A percentile compares a stretch with the other conserved stretches of the same genome.
These are phyloP conservation scores for Fibroporia radiculosa DNA, from an alignment of 768 basidiomycete genomes.

Conservation along the genomic window DNA sequence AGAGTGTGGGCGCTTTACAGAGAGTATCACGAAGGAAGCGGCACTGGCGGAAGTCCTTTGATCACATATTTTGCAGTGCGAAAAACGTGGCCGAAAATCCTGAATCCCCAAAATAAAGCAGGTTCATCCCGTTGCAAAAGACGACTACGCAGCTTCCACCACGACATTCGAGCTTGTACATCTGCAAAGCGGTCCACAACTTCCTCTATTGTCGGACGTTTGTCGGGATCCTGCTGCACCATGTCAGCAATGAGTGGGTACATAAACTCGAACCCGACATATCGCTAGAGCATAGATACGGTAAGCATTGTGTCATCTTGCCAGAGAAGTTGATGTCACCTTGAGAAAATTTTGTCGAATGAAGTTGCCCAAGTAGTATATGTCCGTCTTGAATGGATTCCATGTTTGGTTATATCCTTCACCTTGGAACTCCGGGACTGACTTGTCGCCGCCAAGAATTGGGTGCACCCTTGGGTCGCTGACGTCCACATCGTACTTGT, in stretches of 20 bases:
- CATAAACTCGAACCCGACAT: constrained; percentile 19
- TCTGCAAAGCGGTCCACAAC: constrained; percentile 12
- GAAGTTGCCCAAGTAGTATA: constrained; percentile 15
- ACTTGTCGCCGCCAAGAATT: constrained; percentile 13
- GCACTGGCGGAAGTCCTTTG: constrained; percentile 6
- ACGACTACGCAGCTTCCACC: constrained; percentile 11
- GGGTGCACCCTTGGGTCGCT: constrained; percentile 16
- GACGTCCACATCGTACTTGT: constrained; percentile 20
- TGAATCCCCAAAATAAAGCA: not conserved
- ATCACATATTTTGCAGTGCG: constrained; percentile 7
- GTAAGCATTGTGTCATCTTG: not conserved
- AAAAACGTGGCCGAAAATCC: not conserved
- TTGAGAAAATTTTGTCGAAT: constrained; percentile 6
- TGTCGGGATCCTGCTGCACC: constrained; percentile 17
- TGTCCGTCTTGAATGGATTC: constrained; percentile 18
- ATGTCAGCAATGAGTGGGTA: constrained; percentile 18
- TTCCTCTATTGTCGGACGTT: constrained; percentile 19
- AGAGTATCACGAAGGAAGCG: too few relatives aligned
- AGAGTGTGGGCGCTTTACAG: too few relatives aligned
- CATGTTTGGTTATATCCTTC: constrained; percentile 5
- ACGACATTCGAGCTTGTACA: not conserved
- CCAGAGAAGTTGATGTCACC: not conserved
- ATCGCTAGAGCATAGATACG: not conserved
- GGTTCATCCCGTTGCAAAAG: constrained; percentile 5
- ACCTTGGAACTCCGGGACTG: constrained; percentile 16